Conservation (phyloP, 768 basidiomycete species). For the Trametes punicea region DNA sequence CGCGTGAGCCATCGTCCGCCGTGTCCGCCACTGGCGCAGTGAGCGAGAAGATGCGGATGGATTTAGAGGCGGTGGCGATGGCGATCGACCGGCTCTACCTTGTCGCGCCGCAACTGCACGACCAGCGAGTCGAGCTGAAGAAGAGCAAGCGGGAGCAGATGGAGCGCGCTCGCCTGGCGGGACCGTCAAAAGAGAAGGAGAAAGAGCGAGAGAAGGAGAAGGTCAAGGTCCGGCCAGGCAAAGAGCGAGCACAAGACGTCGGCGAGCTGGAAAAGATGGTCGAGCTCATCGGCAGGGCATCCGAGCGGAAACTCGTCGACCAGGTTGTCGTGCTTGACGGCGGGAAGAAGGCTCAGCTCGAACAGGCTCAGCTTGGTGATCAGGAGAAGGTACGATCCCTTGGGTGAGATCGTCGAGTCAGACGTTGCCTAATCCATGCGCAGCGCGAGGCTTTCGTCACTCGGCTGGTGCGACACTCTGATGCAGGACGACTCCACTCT, state of each 20-base stretch:
- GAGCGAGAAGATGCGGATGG: constrained; percentile 81
- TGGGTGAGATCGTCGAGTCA: neutral
- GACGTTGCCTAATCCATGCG: neutral
- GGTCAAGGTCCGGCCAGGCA: constrained; percentile 34
- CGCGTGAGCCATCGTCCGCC: neutral
- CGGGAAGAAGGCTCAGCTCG: constrained; percentile 51
- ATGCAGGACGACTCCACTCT: constrained; percentile 66
- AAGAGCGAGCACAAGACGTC: constrained; percentile 44
- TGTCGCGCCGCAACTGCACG: constrained; percentile 83
- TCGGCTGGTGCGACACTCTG: constrained; percentile 66
- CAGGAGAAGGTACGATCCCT: constrained; percentile 53
- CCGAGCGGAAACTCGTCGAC: constrained; percentile 59
- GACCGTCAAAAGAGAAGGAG: constrained; percentile 19
- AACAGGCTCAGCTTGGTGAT: constrained; percentile 56
- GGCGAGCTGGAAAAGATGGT: constrained; percentile 69
- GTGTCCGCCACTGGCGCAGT: constrained; percentile 5
- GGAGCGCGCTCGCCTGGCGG: constrained; percentile 60
- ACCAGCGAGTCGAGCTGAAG: constrained; percentile 91
- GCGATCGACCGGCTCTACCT: constrained; percentile 89
- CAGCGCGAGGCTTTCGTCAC: constrained; percentile 78
- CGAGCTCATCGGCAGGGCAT: constrained; percentile 67
- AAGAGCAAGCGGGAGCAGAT: constrained; percentile 66
- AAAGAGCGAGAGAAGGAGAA: constrained; percentile 33
- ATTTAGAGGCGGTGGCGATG: constrained; percentile 79
- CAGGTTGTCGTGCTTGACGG: constrained; percentile 70